These are phyloP conservation scores for Phaffia australis DNA, from an alignment of 768 basidiomycete genomes.

Conservation along the genomic window DNA sequence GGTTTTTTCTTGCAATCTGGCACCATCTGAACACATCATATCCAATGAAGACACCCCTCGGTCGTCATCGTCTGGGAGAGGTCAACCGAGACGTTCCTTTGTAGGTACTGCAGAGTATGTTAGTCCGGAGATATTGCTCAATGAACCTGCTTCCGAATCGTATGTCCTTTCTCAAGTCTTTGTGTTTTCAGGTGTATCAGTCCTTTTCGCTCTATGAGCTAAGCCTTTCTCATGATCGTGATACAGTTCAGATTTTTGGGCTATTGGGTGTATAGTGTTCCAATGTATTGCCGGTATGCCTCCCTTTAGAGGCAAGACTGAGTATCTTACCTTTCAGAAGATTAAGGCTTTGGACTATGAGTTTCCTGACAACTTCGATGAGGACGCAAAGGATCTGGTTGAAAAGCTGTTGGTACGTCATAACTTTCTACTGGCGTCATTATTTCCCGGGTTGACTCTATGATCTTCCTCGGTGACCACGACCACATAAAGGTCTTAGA, in stretches of 20 bases:
- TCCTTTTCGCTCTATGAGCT: slow-evolving; percentile 25
- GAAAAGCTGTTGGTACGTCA: slow-evolving; percentile 55
- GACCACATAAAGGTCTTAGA: slow-evolving; percentile 18
- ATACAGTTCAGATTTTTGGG: slow-evolving; percentile 83
- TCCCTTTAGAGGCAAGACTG: slow-evolving; percentile 76
- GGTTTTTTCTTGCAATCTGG: background rate
- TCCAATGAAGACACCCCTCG: background rate
- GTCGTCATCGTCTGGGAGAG: background rate
- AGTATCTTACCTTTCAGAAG: slow-evolving; percentile 91
- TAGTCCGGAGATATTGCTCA: slow-evolving; percentile 71
- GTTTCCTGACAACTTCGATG: slow-evolving; percentile 76
- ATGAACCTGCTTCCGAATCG: slow-evolving; percentile 61
- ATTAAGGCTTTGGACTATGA: slow-evolving; percentile 78
- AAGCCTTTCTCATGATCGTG: slow-evolving; percentile 1
- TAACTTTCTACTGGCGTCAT: background rate
- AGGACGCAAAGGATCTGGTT: slow-evolving; percentile 68
- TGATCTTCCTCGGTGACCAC: background rate
- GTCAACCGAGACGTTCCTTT: slow-evolving; percentile 50
- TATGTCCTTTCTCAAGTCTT: slow-evolving; percentile 35
- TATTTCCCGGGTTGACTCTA: background rate
- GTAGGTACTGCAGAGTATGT: slow-evolving; percentile 88
- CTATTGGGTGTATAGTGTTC: slow-evolving; percentile 83
- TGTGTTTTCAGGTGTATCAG: background rate
- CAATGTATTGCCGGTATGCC: slow-evolving; percentile 87
- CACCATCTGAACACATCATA: slow-evolving; percentile 2